Evolutionary conservation across 345 rosid genomes (phyloP).

Genomic region (Aurinia saxatilis): DNA sequence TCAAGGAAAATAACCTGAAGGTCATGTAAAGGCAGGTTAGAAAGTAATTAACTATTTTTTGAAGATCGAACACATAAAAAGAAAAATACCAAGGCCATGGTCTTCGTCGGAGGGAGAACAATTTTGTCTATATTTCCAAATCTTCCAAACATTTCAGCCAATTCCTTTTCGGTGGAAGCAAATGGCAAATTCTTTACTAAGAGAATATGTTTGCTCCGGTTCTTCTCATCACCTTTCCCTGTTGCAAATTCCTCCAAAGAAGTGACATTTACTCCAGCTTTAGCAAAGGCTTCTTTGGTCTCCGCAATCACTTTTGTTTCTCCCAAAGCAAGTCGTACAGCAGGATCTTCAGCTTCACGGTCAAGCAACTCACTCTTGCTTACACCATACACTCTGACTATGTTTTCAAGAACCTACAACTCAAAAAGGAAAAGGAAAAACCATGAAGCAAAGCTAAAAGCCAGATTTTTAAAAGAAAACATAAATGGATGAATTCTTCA

Average conservation of each 20-base stretch:
- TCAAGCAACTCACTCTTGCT: slow-evolving; percentile 92
- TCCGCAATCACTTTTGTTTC: slow-evolving; percentile 94
- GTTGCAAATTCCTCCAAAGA: slow-evolving; percentile 65
- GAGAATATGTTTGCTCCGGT: slow-evolving; percentile 80
- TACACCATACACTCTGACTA: slow-evolving; percentile 75
- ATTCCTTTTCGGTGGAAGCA: slow-evolving; percentile 78
- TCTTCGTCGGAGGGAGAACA: slow-evolving; percentile 80
- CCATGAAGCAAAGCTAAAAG: not conserved
- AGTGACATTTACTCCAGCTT: slow-evolving; percentile 72
- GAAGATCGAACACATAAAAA: not conserved
- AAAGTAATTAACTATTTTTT: not conserved
- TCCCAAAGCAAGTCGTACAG: slow-evolving; percentile 91
- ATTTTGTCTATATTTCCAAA: slow-evolving; percentile 81
- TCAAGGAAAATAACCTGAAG: slow-evolving; percentile 84
- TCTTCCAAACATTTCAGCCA: slow-evolving; percentile 73
- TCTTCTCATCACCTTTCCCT: slow-evolving; percentile 47
- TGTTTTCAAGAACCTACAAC: slow-evolving; percentile 71
- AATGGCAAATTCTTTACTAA: slow-evolving; percentile 87
- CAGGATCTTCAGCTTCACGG: slow-evolving; percentile 85
- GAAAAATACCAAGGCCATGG: slow-evolving; percentile 75
- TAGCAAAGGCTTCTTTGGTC: slow-evolving; percentile 73
- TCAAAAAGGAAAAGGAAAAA: not conserved
- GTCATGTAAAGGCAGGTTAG: slow-evolving; percentile 9
- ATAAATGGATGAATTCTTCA: slow-evolving; percentile 6
- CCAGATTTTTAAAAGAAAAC: not conserved